A percentile compares a stretch with the other conserved stretches of the same genome.
Conservation (phyloP, 768 basidiomycete genomes). For the Coprinopsis cinerea region DNA sequence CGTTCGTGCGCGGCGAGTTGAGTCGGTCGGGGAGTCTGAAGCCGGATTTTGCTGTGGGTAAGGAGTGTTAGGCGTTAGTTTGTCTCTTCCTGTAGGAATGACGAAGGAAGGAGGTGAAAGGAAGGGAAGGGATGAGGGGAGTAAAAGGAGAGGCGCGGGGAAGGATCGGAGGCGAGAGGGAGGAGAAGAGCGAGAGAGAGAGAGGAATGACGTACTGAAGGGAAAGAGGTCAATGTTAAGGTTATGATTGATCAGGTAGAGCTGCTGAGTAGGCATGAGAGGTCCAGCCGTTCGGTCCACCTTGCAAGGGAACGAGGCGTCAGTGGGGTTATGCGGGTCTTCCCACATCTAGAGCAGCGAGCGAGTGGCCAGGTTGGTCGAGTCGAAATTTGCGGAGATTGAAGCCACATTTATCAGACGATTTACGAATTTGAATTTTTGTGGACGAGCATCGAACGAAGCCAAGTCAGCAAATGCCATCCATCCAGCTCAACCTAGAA, state of each 20-base stretch:
- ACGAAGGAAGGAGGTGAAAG: too few species aligned
- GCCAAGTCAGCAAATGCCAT: too few species aligned
- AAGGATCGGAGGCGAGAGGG: not conserved
- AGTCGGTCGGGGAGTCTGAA: conserved; percentile 7
- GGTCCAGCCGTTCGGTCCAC: conserved; percentile 47
- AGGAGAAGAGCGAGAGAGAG: not conserved
- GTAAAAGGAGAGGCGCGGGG: not conserved
- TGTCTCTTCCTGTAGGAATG: too few species aligned
- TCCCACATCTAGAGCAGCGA: conserved; percentile 42
- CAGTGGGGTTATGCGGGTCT: conserved; percentile 43
- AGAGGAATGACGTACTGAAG: conserved; percentile 12
- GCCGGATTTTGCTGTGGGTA: not conserved
- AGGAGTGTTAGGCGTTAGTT: too few species aligned
- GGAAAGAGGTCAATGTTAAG: conserved; percentile 31
- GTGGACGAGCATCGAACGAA: too few species aligned
- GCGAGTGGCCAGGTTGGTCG: not conserved
- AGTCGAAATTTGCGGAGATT: too few species aligned
- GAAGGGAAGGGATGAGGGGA: not conserved
- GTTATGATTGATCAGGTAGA: conserved; percentile 49
- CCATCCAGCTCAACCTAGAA: too few species aligned
- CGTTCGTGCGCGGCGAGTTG: conserved; percentile 5
- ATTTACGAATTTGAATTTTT: too few species aligned
- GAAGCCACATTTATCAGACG: too few species aligned
- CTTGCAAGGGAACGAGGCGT: conserved; percentile 45
- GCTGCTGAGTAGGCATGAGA: conserved; percentile 40